Base-by-base conservation (phyloP, 345 rosid species). In the Aquilaria sinensis region DNA sequence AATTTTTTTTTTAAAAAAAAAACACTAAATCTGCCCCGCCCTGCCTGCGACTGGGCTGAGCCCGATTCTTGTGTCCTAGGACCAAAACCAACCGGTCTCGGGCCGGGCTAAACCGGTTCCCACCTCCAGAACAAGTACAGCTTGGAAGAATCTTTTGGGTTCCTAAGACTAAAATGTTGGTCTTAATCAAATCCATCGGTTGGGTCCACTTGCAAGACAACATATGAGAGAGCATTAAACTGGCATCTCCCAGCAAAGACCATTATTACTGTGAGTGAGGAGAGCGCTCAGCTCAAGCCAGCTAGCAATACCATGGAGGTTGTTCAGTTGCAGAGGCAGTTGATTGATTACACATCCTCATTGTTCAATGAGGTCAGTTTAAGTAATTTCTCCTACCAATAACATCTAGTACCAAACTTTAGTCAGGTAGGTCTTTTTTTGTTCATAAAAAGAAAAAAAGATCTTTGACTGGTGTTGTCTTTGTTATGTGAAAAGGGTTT, bases 341-440 rank as follows among this genome's bases (percentile, higher is more conserved):
- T 83, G 37, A 57, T 69, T 64, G 78, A 77, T 47, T 80, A 80
- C 78, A 67, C 62, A n/a, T 66, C 74, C 43, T 69, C 78, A 57
- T 73, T 86, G 29, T 86, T 81, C 54, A 45, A 66, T 16, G 89
- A 86, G 85, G 92, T 86, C 15, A 57, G 72, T 49, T 48, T 32
- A 23, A 1, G 23, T 23, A 23, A 23, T 23, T 23, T 30, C 9
- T 60, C 5, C 8, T 9, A 37, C 43, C 8, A 9, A 5, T 37
- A 37, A 37, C 43, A 5, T 37, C 2, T 37, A 5, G 5, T 3
- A 37, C 43, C 43, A 37, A 37, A 37, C 43, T 37, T 5, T 37
- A 37, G 8, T 4, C 5, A 53, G 0, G 3, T 46, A 10, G 2
- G 34, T 13, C 0, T 53, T 14, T 56, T 55, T 9, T 57, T 11